Percentiles rank a stretch among this genome's conserved stretches.
Conservation (phyloP, 2,329 filamentous ascomycete species). For the Tolypocladium amazonense region DNA sequence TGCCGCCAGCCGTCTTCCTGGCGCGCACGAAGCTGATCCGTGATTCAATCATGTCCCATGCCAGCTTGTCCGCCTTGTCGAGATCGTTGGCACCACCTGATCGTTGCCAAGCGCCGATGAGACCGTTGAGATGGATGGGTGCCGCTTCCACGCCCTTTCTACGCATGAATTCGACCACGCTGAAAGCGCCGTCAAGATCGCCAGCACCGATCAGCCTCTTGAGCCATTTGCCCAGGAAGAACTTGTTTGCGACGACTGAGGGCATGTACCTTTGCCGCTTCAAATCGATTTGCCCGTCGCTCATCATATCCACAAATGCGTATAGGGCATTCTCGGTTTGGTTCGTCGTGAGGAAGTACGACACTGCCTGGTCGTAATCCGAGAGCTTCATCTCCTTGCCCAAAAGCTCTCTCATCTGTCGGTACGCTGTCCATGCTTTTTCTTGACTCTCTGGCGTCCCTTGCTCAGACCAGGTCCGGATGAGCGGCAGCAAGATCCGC, state of each 20-base stretch:
- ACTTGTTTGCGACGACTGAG: conserved; percentile 53
- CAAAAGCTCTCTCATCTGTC: conserved; percentile 50
- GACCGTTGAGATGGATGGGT: conserved; percentile 68
- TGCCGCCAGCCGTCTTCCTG: conserved; percentile 17
- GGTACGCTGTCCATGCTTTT: conserved; percentile 58
- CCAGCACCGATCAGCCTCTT: conserved; percentile 69
- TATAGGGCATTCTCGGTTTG: conserved; percentile 58
- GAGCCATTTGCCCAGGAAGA: conserved; percentile 82
- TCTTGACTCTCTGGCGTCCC: conserved; percentile 33
- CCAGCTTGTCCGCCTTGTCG: conserved; percentile 55
- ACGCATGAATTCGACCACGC: conserved; percentile 68
- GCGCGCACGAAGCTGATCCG: conserved; percentile 53
- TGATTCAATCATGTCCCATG: conserved; percentile 66
- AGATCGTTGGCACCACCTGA: conserved; percentile 42
- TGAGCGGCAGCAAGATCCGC: conserved; percentile 55
- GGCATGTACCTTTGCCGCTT: conserved; percentile 33
- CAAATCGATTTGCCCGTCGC: conserved; percentile 42
- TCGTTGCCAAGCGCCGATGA: conserved; percentile 70
- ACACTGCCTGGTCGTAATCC: conserved; percentile 67
- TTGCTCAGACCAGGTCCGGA: conserved; percentile 51
- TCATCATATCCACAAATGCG: conserved; percentile 87
- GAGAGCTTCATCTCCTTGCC: conserved; percentile 52
- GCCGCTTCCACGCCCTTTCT: conserved; percentile 56
- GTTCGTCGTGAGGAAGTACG: conserved; percentile 57
- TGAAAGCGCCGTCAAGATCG: conserved; percentile 58